A percentile compares a stretch with the other conserved stretches of the same genome.
Evolutionary conservation across 2,329 filamentous ascomycete genomes (phyloP).

Genomic region (Fusarium protoensiforme): DNA sequence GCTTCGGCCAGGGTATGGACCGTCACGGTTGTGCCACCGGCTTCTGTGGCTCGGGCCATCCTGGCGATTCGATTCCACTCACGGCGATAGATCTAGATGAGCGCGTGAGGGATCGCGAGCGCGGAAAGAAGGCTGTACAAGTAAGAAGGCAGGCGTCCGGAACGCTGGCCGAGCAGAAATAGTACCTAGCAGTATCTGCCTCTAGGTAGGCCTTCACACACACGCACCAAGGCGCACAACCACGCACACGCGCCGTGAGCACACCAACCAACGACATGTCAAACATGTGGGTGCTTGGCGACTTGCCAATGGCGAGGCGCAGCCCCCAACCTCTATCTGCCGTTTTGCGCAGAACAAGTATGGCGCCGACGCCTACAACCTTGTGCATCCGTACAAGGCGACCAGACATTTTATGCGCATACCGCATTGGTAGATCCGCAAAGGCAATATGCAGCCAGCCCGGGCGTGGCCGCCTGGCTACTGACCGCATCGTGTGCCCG

Average conservation of each 20-base stretch:
- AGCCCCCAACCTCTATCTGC: conserved; percentile 31
- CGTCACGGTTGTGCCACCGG: conserved; percentile 29
- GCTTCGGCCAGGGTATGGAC: conserved; percentile 34
- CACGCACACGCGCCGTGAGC: conserved; percentile 26
- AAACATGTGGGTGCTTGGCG: conserved; percentile 35
- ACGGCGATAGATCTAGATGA: conserved; percentile 6
- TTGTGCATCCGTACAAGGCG: conserved; percentile 24
- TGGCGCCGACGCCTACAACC: conserved; percentile 21
- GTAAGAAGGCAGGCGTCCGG: conserved; percentile 9
- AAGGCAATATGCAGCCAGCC: conserved; percentile 4
- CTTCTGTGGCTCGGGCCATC: conserved; percentile 33
- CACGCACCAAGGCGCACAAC: background rate
- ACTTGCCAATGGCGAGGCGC: conserved; percentile 36
- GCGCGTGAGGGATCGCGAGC: conserved; percentile 4
- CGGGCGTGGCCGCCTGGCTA: background rate
- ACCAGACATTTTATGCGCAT: conserved; percentile 15
- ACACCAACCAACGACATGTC: conserved; percentile 33
- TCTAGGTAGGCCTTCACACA: background rate
- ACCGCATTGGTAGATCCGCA: background rate
- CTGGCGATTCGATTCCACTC: background rate
- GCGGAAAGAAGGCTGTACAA: conserved; percentile 25
- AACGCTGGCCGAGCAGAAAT: conserved; percentile 19
- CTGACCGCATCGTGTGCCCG: conserved; percentile 4
- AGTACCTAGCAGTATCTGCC: background rate
- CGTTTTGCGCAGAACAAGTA: conserved; percentile 28